Percentiles rank a stretch among this genome's conserved stretches.
Conservation (phyloP, 75 land plant genomes). For the Pinus albicaulis region DNA sequence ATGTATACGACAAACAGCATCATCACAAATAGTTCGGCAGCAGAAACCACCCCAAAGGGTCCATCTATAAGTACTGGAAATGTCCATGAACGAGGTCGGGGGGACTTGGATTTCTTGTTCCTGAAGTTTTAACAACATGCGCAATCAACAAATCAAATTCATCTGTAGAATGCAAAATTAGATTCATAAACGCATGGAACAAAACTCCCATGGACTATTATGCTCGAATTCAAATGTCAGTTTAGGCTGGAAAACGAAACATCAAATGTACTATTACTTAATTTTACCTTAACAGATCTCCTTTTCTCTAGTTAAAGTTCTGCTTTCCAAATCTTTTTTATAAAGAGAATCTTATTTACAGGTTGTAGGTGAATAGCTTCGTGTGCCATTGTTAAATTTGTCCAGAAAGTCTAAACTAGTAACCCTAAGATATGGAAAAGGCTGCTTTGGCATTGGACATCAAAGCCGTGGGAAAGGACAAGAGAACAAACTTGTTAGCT, state of each 20-base stretch:
- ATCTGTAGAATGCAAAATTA: too few species aligned
- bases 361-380: neutral
- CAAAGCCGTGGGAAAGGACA: neutral
- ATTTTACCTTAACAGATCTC: neutral
- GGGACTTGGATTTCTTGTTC: slow-evolving; percentile 10
- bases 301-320: neutral
- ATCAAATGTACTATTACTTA: neutral
- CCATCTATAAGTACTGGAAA: slow-evolving; percentile 78
- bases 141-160: too few species aligned
- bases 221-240: neutral
- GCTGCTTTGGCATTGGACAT: slow-evolving; percentile 4
- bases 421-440: neutral
- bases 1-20: slow-evolving; percentile 44
- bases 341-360: neutral
- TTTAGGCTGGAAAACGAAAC: neutral
- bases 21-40: slow-evolving; percentile 75
- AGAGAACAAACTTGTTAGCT: slow-evolving; percentile 11
- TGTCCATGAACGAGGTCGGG: slow-evolving; percentile 58
- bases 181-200: neutral
- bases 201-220: neutral
- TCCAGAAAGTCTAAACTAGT: neutral
- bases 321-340: neutral
- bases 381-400: neutral
- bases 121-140: too few species aligned
- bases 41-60: slow-evolving; percentile 85